A percentile compares a stretch with the other conserved stretches of the same genome.
phyloP scores from a whole-genome alignment of 2,329 filamentous ascomycete genomes.

The Colletotrichum sp. region DNA sequence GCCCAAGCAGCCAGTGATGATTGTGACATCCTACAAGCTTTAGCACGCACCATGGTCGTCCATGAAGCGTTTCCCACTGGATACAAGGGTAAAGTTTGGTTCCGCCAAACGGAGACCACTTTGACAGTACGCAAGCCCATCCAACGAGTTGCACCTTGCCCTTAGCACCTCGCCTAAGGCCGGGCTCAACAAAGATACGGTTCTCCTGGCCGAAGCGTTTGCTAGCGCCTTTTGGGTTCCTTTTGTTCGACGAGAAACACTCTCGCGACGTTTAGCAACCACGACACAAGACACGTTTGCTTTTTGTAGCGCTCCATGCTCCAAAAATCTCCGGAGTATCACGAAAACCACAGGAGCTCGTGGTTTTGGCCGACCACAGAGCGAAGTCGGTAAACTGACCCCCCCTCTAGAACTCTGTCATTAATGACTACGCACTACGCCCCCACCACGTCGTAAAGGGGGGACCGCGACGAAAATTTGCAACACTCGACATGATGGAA shows the following conservation, averaged over 20 bases:
- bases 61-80: neutral
- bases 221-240: neutral
- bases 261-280: neutral
- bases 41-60: neutral
- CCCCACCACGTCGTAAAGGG: neutral
- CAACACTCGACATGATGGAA: neutral
- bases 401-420: constrained; percentile 3
- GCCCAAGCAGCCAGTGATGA: neutral
- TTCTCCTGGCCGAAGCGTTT: neutral
- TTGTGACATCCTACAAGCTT: constrained; percentile 3
- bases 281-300: neutral
- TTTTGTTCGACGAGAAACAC: neutral
- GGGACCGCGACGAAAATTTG: neutral
- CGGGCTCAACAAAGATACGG: neutral
- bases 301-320: neutral
- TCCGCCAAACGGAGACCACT: neutral
- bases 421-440: constrained; percentile 3
- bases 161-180: neutral
- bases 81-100: constrained; percentile 4
- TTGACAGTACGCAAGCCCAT: neutral
- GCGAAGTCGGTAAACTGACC: neutral
- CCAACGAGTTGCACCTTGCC: neutral
- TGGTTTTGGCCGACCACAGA: neutral
- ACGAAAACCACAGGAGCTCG: neutral
- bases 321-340: neutral